phyloP scores from a whole-genome alignment of 441 rosid species.

The Gossypium schwendimanii region DNA sequence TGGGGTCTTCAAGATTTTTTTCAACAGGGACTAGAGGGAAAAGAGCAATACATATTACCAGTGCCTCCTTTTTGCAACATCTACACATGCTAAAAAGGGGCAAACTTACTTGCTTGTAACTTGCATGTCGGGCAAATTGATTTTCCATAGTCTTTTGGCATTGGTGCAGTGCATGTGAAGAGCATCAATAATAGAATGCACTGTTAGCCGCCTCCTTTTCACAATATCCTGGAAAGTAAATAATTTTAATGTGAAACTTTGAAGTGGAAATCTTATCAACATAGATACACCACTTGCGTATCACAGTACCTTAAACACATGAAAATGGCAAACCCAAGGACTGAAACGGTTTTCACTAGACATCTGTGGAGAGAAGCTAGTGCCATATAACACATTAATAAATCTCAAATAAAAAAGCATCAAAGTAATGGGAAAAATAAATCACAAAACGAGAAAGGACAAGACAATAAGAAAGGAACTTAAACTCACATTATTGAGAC shows the following conservation, averaged over 20 bases:
- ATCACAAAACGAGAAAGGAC: not conserved
- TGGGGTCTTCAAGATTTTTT: not conserved
- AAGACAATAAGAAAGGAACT: not conserved
- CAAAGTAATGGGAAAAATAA: conserved; percentile 5
- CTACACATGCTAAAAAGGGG: conserved; percentile 9
- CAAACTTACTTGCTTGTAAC: conserved; percentile 60
- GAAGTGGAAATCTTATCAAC: conserved; percentile 11
- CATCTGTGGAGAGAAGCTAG: conserved; percentile 54
- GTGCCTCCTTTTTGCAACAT: not conserved
- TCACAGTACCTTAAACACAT: conserved; percentile 53
- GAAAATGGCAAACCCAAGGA: conserved; percentile 94
- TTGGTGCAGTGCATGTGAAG: conserved; percentile 38
- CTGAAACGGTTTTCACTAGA: conserved; percentile 27
- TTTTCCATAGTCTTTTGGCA: conserved; percentile 29
- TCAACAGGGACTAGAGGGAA: not conserved
- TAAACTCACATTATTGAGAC: conserved; percentile 69
- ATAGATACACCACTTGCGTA: not conserved
- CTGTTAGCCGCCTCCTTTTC: conserved; percentile 46
- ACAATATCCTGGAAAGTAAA: conserved; percentile 45
- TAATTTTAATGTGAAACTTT: conserved; percentile 18
- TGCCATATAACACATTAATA: conserved; percentile 28
- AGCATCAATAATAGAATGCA: conserved; percentile 40
- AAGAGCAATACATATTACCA: not conserved
- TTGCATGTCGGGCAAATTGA: conserved; percentile 30
- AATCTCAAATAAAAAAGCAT: conserved; percentile 11